Base-by-base conservation (phyloP, 768 basidiomycete species). In the Infundibulicybe gibba region DNA sequence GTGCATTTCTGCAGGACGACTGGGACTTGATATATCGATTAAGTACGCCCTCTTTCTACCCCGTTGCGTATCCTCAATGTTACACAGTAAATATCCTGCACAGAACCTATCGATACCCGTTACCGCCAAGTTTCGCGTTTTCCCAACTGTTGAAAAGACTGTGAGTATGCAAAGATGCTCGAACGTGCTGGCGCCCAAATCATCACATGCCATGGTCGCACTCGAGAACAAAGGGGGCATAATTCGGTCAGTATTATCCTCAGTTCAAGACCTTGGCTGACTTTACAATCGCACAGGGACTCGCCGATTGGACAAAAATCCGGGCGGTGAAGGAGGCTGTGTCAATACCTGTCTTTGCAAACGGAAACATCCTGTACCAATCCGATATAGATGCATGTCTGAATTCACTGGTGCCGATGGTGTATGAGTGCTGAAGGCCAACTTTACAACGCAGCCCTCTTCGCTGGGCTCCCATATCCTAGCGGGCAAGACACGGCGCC, bases 371-470 rank as follows among this genome's bases (percentile, higher is more conserved):
- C 49, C 81, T 97, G 11, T 91, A 85, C 62, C 78, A 86, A 38
- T 75, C 81, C n/a, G 94, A 98, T 64, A 79, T 97, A 40, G 74
- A 76, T 43, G 69, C 72, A 10, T 97, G 94, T 63, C 68, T 99
- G 30, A 78, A 17, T 79, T 80, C 41, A 99, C 97, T 0, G 91
- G 93, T 12, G 87, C 83, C 5, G 93, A 97, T 57, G 95, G 83
- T 0, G 84, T 98, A 97, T 97, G 94, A 85, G 83, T 37, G 97
- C 94, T 1, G 97, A 97, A 68, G 94, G 91, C 0, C 85, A 94
- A 52, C 71, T 99, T 0, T 97, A 97, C 62, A 97, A 99, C 58
- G 87, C 90, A 0, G 83, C 92, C 0, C 60, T 97, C 11, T 97
- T 90, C 55, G 65, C 66, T 12, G 69, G 58, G 32, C 60, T 67